phyloP scores from a whole-genome alignment of 805 yeast species.

The Schwanniomyces polymorphus region DNA sequence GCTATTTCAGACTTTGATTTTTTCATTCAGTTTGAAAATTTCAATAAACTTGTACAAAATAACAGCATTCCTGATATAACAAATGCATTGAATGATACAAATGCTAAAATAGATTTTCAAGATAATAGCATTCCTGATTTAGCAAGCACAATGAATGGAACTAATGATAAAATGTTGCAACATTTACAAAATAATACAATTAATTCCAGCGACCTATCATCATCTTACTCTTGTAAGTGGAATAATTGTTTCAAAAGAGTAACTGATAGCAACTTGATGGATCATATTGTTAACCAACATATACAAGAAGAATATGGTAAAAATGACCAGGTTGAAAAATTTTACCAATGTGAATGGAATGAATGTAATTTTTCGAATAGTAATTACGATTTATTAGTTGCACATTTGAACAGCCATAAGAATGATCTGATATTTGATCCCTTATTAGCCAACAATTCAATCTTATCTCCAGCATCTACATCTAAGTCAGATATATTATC shows the following conservation, averaged over 20 bases:
- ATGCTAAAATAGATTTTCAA: not conserved
- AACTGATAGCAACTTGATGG: slow-evolving; percentile 28
- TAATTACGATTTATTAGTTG: slow-evolving; percentile 53
- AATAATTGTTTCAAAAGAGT: slow-evolving; percentile 53
- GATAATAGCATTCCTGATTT: too few species aligned
- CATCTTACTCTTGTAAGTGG: slow-evolving; percentile 62
- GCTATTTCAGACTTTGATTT: slow-evolving; percentile 37
- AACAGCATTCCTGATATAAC: not conserved
- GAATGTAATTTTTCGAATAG: slow-evolving; percentile 61
- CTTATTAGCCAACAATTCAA: slow-evolving; percentile 6
- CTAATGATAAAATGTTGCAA: too few species aligned
- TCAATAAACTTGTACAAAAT: slow-evolving; percentile 13
- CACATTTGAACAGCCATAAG: slow-evolving; percentile 48
- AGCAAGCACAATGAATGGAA: too few species aligned
- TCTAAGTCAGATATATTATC: slow-evolving; percentile 5
- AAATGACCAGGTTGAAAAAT: not conserved
- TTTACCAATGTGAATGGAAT: slow-evolving; percentile 68
- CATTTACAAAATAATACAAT: not conserved
- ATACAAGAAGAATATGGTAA: slow-evolving; percentile 44
- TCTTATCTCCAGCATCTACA: slow-evolving; percentile 10
- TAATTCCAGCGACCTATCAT: not conserved
- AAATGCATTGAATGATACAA: not conserved
- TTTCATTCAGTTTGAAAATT: slow-evolving; percentile 34
- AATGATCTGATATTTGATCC: slow-evolving; percentile 1
- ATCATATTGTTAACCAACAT: slow-evolving; percentile 49